phyloP scores from a whole-genome alignment of 2,329 filamentous ascomycete species.

The Phialophora verrucosa region DNA sequence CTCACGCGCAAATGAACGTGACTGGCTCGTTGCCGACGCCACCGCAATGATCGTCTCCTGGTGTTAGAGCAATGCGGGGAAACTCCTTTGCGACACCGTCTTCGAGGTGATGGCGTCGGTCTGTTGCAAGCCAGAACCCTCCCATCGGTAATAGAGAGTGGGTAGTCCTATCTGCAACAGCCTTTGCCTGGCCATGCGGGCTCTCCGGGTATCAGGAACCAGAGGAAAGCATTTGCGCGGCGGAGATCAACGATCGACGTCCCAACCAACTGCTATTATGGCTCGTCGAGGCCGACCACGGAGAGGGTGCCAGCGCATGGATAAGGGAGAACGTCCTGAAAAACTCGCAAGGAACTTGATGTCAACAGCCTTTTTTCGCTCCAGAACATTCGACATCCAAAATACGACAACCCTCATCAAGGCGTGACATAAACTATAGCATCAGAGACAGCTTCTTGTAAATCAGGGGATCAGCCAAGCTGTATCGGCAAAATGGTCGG shows the following conservation, averaged over 20 bases:
- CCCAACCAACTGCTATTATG: neutral
- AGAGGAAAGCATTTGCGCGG: constrained; percentile 19
- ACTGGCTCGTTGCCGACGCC: neutral
- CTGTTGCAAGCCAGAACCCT: neutral
- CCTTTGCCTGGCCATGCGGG: neutral
- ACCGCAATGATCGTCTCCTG: neutral
- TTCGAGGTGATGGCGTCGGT: neutral
- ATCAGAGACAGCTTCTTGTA: neutral
- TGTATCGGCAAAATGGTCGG: constrained; percentile 24
- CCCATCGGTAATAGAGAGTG: neutral
- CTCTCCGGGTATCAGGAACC: constrained; percentile 10
- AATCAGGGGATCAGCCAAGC: neutral
- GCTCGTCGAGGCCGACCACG: neutral
- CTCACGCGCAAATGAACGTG: constrained; percentile 10
- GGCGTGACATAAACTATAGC: neutral
- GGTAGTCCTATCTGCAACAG: neutral
- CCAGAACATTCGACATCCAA: neutral
- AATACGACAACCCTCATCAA: neutral
- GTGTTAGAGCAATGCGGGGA: constrained; percentile 3
- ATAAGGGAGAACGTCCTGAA: neutral
- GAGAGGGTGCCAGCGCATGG: neutral
- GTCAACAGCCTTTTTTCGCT: neutral
- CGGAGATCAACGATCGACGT: constrained; percentile 18
- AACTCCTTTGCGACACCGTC: neutral
- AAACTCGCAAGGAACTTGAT: neutral